phyloP scores from a whole-genome alignment of 192 early-diverging fungal genomes.

The Rhizoclosmatium globosum region DNA sequence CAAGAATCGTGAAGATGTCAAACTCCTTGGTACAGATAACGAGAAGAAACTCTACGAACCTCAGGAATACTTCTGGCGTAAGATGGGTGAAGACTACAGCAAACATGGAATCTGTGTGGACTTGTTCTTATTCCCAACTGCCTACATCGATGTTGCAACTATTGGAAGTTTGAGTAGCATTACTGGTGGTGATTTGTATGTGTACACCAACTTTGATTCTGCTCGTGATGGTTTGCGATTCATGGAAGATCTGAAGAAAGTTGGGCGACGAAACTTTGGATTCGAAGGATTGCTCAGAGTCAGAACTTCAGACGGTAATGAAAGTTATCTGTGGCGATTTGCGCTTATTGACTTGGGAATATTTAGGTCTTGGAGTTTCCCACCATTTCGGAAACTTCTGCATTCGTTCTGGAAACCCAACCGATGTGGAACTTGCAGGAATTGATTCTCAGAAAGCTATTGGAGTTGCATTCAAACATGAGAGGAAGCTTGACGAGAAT shows the following conservation, averaged over 20 bases:
- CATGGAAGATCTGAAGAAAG: slow-evolving; percentile 74
- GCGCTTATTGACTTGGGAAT: background rate
- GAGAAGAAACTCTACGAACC: slow-evolving; percentile 88
- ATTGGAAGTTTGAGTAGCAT: slow-evolving; percentile 76
- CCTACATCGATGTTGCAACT: slow-evolving; percentile 92
- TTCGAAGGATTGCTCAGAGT: slow-evolving; percentile 88
- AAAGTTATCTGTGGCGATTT: background rate
- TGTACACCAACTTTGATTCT: slow-evolving; percentile 84
- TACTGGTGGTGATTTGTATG: slow-evolving; percentile 88
- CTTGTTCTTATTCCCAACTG: slow-evolving; percentile 88
- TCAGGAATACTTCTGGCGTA: slow-evolving; percentile 86
- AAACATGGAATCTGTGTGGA: slow-evolving; percentile 86
- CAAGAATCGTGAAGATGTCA: slow-evolving; percentile 87
- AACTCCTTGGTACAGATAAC: slow-evolving; percentile 91
- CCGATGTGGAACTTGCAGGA: slow-evolving; percentile 92
- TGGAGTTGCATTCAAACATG: slow-evolving; percentile 84
- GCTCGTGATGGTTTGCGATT: slow-evolving; percentile 76
- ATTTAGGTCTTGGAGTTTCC: slow-evolving; percentile 71
- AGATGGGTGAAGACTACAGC: slow-evolving; percentile 83
- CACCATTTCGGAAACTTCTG: slow-evolving; percentile 95
- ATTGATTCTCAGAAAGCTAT: slow-evolving; percentile 86
- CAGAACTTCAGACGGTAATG: slow-evolving; percentile 83
- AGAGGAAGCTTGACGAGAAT: slow-evolving; percentile 86
- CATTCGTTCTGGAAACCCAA: slow-evolving; percentile 79
- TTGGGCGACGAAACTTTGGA: slow-evolving; percentile 81